Conservation (phyloP, 2,329 filamentous ascomycete genomes). For the Colletotrichum sp. region DNA sequence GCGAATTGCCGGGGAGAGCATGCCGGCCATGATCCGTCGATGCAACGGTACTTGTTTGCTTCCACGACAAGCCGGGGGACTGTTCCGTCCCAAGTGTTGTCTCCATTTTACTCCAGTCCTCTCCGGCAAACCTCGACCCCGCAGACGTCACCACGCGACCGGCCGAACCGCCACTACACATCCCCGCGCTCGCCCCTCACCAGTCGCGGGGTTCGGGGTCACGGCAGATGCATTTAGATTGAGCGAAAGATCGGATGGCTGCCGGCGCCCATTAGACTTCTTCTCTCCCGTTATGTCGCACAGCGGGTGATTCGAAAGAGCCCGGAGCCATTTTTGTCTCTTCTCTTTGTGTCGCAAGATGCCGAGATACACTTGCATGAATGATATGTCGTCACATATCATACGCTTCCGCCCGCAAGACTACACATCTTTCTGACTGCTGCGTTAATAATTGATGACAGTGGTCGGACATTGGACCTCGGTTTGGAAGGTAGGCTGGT, state of each 20-base stretch:
- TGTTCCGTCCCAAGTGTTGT: not conserved
- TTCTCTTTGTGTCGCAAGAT: not conserved
- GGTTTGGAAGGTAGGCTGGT: not conserved
- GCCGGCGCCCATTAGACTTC: not conserved
- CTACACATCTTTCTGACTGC: not conserved
- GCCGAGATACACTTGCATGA: not conserved
- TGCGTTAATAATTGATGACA: not conserved
- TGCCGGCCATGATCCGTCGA: not conserved
- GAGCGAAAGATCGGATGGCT: not conserved
- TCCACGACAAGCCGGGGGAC: not conserved
- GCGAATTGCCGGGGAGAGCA: not conserved
- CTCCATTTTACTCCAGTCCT: not conserved
- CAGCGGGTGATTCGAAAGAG: not conserved
- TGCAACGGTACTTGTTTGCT: not conserved
- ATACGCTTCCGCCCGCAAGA: not conserved
- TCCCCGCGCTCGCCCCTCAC: not conserved
- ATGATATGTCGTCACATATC: not conserved
- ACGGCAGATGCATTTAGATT: not conserved
- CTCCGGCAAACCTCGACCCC: not conserved
- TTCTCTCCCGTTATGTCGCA: not conserved
- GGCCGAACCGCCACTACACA: not conserved
- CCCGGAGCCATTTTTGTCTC: not conserved
- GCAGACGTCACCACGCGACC: conserved; percentile 5
- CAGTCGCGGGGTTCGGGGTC: not conserved
- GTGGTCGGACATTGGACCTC: not conserved